Conservation (phyloP, 108 stramenopile species). For the Fragilaria radians region DNA sequence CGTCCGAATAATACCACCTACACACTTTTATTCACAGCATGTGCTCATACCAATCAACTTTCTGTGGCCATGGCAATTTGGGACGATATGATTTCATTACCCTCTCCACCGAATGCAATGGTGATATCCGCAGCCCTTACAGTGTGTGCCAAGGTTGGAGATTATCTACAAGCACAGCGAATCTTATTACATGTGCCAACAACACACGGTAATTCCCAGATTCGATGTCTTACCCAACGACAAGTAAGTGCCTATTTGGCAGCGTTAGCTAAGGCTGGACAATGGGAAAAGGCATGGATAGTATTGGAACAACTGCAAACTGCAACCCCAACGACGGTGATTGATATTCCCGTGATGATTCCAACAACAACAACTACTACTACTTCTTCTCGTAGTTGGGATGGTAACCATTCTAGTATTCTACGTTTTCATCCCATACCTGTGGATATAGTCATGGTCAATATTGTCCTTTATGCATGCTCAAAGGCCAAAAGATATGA, state of each 20-base stretch:
- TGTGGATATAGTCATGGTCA: constrained; percentile 30
- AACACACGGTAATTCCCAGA: too few relatives aligned
- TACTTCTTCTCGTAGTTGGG: background rate
- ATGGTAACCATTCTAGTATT: background rate
- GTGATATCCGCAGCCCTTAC: constrained; percentile 29
- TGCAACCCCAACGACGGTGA: background rate
- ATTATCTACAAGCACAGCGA: constrained; percentile 21
- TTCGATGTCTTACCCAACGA: constrained; percentile 6
- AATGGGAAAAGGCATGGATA: constrained; percentile 14
- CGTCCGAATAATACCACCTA: constrained; percentile 44
- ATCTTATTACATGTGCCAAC: constrained; percentile 30
- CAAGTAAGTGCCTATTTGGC: constrained; percentile 23
- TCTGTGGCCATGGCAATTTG: constrained; percentile 34
- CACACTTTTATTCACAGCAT: constrained; percentile 34
- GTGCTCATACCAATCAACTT: constrained; percentile 33
- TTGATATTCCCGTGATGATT: too few relatives aligned
- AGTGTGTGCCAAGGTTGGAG: constrained; percentile 27
- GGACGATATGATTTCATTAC: constrained; percentile 20
- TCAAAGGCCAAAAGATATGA: constrained; percentile 28
- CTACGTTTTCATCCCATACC: constrained; percentile 7
- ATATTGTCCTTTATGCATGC: constrained; percentile 35
- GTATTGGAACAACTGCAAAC: constrained; percentile 20
- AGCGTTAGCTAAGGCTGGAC: constrained; percentile 16
- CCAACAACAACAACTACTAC: background rate
- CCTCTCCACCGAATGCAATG: background rate